phyloP scores from a whole-genome alignment of 169 alveolate species.

The Plasmodium vinckei region DNA sequence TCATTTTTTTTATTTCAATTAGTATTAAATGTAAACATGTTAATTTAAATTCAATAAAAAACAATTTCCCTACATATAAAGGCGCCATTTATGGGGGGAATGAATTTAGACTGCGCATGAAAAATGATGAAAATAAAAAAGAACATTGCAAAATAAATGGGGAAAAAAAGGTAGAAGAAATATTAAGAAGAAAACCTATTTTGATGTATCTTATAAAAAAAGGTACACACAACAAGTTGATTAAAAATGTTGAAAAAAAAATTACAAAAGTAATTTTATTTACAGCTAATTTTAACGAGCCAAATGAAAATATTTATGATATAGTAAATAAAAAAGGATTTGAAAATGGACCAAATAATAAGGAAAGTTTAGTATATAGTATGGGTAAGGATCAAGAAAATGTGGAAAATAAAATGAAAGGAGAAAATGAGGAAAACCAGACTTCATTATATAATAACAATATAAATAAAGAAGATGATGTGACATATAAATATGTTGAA shows the following conservation, averaged over 20 bases:
- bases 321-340: background rate
- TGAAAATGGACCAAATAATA: background rate
- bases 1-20: background rate
- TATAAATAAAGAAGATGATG: constrained; percentile 33
- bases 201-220: background rate
- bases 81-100: too few species aligned
- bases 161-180: background rate
- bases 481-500: constrained; percentile 66
- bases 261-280: background rate
- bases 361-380: background rate
- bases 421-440: background rate
- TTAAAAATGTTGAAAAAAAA: background rate
- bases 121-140: too few species aligned
- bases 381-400: constrained; percentile 2
- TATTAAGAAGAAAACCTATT: background rate
- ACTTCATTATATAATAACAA: constrained; percentile 3
- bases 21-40: background rate
- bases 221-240: background rate
- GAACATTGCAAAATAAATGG: too few species aligned
- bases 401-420: background rate
- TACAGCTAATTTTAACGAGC: background rate
- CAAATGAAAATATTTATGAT: background rate
- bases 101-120: too few species aligned
- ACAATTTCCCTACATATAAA: background rate
- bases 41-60: background rate